A percentile compares a stretch with the other conserved stretches of the same genome.
Conservation (phyloP, 108 stramenopile genomes). For the Pseudonitzschia multistriata region DNA sequence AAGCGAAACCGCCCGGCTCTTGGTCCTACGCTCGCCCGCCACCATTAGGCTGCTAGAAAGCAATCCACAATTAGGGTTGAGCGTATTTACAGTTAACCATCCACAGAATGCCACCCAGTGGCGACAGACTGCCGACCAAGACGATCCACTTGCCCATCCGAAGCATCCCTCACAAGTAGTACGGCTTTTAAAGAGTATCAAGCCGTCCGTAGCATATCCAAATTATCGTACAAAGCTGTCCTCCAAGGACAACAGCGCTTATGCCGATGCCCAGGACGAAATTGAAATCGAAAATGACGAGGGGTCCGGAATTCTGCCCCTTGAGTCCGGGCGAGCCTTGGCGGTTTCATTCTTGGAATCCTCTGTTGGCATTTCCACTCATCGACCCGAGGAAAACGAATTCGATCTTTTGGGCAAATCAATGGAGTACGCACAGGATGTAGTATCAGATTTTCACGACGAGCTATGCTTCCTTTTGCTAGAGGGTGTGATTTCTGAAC, state of each 20-base stretch:
- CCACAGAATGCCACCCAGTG: constrained; percentile 78
- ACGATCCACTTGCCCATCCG: constrained; percentile 71
- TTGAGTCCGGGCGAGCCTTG: constrained; percentile 77
- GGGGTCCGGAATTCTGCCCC: constrained; percentile 41
- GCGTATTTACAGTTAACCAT: constrained; percentile 78
- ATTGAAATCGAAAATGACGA: constrained; percentile 24
- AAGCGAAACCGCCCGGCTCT: constrained; percentile 52
- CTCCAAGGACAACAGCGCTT: neutral
- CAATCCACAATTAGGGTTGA: constrained; percentile 77
- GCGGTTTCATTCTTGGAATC: constrained; percentile 82
- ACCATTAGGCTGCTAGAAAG: constrained; percentile 67
- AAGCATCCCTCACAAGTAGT: constrained; percentile 64
- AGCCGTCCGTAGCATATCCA: constrained; percentile 27
- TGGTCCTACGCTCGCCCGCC: constrained; percentile 66
- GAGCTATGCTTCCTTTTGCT: constrained; percentile 78
- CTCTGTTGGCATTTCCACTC: constrained; percentile 77
- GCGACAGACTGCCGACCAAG: constrained; percentile 47
- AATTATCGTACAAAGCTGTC: neutral
- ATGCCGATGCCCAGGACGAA: constrained; percentile 3
- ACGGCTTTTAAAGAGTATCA: constrained; percentile 64
- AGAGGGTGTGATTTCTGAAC: constrained; percentile 87
- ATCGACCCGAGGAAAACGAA: constrained; percentile 51
- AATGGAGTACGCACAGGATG: constrained; percentile 43
- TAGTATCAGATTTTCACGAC: constrained; percentile 78
- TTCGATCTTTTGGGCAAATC: constrained; percentile 39